Base-by-base conservation (phyloP, 2,329 filamentous ascomycete genomes). In the Colletotrichum siamense region DNA sequence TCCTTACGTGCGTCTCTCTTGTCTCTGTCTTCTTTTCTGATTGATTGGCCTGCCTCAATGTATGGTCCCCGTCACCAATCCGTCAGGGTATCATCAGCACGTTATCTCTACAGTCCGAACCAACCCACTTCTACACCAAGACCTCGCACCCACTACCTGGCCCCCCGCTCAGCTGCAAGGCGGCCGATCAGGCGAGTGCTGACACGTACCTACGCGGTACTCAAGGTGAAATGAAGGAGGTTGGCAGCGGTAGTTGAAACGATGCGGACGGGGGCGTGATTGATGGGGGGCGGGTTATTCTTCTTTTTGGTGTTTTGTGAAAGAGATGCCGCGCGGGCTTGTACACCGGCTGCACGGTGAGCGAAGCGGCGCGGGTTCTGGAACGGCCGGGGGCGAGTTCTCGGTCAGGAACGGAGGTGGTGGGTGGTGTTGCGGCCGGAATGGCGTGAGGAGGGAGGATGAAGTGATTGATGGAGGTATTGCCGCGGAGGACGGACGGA, bases 311-410 rank as follows among this genome's bases (percentile, higher is more conserved):
- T 16, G 55, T 59, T 59, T 18, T 59, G 39, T 32, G 13, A 22
- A 52, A 52, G 44, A 6, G n/a, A 52, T 52, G 44, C 44, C n/a
- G 10, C 44, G 44, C 44, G 69, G 32, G 39, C 63, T 57, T 39
- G 44, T 73, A 68, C 63, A 73, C 73, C 64, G 69, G 69, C 73
- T 73, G 64, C 69, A 69, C 52, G 9, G n/a, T 32, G 26, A 49
- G 18, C 57, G 64, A 59, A 73, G 44, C 73, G 63, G 32, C 32
- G 34, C 64, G 63, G 57, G 24, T 32, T 67, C 32, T 57, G 57
- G 26, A 34, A 26, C 32, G 32, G 64, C 24, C 64, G 65, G 69
- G 34, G 61, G 28, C n/a, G 18, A 16, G 26, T 44, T 55, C 26
- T 68, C 69, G 63, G 32, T 73, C 73, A 64, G 39, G 69, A 44